These are phyloP conservation scores for Solanum hybrid DNA, from an alignment of 305 asterid species.

Conservation along the genomic window DNA sequence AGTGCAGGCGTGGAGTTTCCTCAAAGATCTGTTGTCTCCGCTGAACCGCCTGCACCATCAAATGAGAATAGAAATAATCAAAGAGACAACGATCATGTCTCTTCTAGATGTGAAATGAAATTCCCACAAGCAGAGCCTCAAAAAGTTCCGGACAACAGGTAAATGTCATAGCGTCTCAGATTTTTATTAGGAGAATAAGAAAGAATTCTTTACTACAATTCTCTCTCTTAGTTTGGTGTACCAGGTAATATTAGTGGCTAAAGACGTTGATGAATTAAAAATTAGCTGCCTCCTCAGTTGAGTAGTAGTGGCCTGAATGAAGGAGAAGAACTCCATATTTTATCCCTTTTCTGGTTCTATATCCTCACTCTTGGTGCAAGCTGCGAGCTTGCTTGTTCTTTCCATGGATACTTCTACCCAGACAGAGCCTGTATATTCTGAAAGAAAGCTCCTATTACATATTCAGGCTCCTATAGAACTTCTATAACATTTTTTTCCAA, in stretches of 20 bases:
- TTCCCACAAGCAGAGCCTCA: slow-evolving; percentile 38
- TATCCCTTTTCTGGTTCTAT: neutral
- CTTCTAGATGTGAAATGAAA: slow-evolving; percentile 34
- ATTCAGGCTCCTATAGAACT: neutral
- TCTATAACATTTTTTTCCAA: neutral
- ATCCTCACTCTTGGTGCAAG: neutral
- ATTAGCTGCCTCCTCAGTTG: neutral
- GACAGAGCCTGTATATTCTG: neutral
- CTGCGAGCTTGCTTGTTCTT: neutral
- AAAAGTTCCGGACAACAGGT: slow-evolving; percentile 67
- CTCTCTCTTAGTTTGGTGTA: neutral
- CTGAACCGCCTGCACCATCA: slow-evolving; percentile 25
- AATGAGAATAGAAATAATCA: slow-evolving; percentile 24
- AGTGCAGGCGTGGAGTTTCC: slow-evolving; percentile 90
- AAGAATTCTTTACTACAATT: neutral
- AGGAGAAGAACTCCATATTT: neutral
- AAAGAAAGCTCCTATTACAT: neutral
- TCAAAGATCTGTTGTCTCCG: slow-evolving; percentile 41
- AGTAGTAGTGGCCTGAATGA: neutral
- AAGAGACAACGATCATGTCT: slow-evolving; percentile 28
- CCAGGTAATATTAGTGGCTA: neutral
- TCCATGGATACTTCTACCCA: neutral
- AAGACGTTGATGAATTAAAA: neutral
- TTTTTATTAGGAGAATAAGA: neutral
- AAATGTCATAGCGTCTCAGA: neutral